These are phyloP conservation scores for Rhazya stricta DNA, from an alignment of 257 asterid species.

Conservation along the genomic window DNA sequence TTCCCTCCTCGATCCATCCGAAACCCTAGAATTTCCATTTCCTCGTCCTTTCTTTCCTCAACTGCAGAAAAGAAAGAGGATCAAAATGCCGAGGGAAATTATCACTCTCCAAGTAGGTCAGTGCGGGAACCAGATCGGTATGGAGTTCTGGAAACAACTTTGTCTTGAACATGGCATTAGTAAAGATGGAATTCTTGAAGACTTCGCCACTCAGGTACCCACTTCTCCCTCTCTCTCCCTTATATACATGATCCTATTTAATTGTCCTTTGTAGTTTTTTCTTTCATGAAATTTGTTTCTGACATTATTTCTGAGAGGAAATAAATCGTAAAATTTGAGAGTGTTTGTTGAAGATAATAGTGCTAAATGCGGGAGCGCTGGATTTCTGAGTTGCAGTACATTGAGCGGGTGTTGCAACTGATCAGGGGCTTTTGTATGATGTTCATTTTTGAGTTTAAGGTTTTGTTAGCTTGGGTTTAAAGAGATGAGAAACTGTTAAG, in stretches of 20 bases:
- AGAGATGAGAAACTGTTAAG: neutral
- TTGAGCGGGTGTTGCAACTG: neutral
- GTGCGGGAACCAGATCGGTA: constrained; percentile 99
- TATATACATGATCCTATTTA: neutral
- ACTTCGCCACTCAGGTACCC: constrained; percentile 89
- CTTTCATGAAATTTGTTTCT: neutral
- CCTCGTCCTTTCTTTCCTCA: constrained; percentile 66
- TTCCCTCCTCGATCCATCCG: neutral
- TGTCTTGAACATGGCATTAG: constrained; percentile 98
- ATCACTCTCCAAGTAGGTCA: constrained; percentile 96
- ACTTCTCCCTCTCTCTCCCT: neutral
- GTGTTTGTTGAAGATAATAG: neutral
- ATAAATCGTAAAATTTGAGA: neutral
- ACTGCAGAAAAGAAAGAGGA: constrained; percentile 4
- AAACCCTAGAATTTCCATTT: constrained; percentile 37
- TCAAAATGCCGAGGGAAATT: constrained; percentile 89
- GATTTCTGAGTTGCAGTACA: neutral
- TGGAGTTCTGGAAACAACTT: constrained; percentile 99
- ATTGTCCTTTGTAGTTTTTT: neutral
- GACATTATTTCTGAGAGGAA: neutral
- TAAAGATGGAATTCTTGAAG: constrained; percentile 96
- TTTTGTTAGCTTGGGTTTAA: neutral
- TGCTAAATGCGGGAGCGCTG: neutral
- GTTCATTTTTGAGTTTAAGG: neutral
- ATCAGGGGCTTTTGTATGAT: neutral